These are phyloP conservation scores for Claviceps spartinae DNA, from an alignment of 2,329 filamentous ascomycete species.

Conservation along the genomic window DNA sequence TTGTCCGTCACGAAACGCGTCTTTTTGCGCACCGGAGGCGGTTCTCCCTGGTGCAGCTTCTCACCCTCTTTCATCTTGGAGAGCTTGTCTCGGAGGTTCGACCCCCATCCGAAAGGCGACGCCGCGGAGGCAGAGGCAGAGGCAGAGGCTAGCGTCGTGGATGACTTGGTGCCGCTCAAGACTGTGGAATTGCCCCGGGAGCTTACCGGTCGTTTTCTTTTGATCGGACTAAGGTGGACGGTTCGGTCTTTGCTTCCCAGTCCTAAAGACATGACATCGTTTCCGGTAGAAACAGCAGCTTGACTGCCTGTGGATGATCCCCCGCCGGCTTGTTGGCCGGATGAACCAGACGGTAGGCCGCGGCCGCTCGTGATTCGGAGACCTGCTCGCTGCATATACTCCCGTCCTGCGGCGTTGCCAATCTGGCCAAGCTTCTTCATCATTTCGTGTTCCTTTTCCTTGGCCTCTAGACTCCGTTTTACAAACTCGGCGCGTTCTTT, in stretches of 20 bases:
- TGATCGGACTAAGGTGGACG: constrained; percentile 44
- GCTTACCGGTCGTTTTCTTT: constrained; percentile 45
- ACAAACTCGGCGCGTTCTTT: constrained; percentile 52
- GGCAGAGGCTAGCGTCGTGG: constrained; percentile 8
- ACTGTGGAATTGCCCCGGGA: constrained; percentile 21
- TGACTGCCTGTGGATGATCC: constrained; percentile 7
- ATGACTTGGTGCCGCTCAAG: constrained; percentile 11
- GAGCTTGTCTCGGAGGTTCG: constrained; percentile 40
- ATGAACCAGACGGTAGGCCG: neutral
- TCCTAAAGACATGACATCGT: constrained; percentile 28
- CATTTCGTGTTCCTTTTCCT: constrained; percentile 61
- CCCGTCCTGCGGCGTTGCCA: constrained; percentile 52
- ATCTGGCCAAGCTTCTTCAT: constrained; percentile 52
- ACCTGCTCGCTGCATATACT: constrained; percentile 48
- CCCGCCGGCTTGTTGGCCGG: neutral
- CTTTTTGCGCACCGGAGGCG: constrained; percentile 49
- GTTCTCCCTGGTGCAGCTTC: constrained; percentile 24
- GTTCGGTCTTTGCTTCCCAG: constrained; percentile 24
- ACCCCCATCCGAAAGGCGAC: constrained; percentile 41
- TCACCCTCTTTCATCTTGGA: constrained; percentile 49
- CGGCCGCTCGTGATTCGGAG: constrained; percentile 7
- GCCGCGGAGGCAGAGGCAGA: neutral
- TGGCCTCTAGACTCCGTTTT: constrained; percentile 48
- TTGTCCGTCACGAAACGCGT: constrained; percentile 68
- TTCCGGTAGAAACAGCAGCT: constrained; percentile 19